Evolutionary conservation across 139 green algal genomes (phyloP).

Genomic region (Klebsormidium nitens): DNA sequence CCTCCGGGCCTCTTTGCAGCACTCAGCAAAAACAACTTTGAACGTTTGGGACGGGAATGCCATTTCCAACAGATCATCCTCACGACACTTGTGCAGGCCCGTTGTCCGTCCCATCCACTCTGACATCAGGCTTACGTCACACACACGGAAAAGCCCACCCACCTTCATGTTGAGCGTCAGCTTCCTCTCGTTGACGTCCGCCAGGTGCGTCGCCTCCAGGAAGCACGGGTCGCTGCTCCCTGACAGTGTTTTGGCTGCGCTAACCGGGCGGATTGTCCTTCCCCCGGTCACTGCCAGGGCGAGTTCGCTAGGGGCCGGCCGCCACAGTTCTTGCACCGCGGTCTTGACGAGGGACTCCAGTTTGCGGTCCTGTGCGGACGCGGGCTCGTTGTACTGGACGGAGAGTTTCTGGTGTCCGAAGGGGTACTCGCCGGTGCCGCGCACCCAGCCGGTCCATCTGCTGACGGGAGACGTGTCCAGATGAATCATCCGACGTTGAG

Average conservation of each 20-base stretch:
- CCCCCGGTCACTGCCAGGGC: neutral
- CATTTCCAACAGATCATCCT: too few species aligned
- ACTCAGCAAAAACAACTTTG: too few species aligned
- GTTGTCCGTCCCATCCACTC: too few species aligned
- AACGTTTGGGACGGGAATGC: too few species aligned
- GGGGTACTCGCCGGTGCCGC: conserved; percentile 28
- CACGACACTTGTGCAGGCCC: too few species aligned
- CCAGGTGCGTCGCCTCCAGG: conserved; percentile 22
- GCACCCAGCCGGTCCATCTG: conserved; percentile 23
- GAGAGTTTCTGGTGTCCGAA: conserved; percentile 33
- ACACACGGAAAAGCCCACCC: too few species aligned
- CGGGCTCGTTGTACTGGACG: conserved; percentile 24
- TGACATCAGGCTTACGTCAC: too few species aligned
- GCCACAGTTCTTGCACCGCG: conserved; percentile 20
- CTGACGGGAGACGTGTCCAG: too few species aligned
- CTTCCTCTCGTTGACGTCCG: conserved; percentile 12
- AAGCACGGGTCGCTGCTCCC: conserved; percentile 20
- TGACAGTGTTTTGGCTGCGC: conserved; percentile 4
- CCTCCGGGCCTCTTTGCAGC: too few species aligned
- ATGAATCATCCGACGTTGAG: too few species aligned
- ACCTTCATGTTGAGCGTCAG: conserved; percentile 33
- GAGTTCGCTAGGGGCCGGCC: neutral
- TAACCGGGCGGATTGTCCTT: neutral
- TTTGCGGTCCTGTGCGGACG: conserved; percentile 24
- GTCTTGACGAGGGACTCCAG: conserved; percentile 22